Evolutionary conservation across 441 rosid species (phyloP), one percentile per base, ranked within the genome.

Genomic region (Populus hybrid): DNA sequence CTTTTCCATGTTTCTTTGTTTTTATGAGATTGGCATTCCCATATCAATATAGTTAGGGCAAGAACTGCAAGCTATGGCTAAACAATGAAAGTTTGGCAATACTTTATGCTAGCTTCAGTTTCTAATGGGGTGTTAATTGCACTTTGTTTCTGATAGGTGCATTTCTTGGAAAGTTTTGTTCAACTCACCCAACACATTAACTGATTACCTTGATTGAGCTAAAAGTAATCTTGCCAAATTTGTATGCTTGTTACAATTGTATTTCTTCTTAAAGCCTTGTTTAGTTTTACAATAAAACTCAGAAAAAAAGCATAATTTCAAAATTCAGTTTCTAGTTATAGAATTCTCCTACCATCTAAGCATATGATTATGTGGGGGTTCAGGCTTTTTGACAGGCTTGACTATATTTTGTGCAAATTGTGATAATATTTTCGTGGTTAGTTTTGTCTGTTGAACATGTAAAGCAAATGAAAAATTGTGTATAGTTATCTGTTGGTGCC

Each of bases 1-100:
- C 42, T 59, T 67, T 42, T 65, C 23, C 50, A 24, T 34, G 65
- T 72, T 50, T 75, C 32, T 53, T 66, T 71, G 53, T 70, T 66
- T 71, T 72, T 9, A 8, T 28, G 66, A 67, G 63, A 72, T 40
- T 69, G 30, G 35, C 38, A 23, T 23, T 19, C 30, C 6, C n/a
- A 73, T 19, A 68, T 40, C 42, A 21, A 36, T 21, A 71, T 67
- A 24, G n/a, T 71, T 53, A 21, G 7, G 11, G 24, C 71, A 16
- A 70, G 76, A 16, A 70, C 24, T 50, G 42, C 2, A 26, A 69
- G 67, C 26, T 28, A 46, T 21, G 26, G 23, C 61, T 36, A 19
- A 59, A 10, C 69, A 38, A 34, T 7, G 14, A 24, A 40, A 16
- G 5, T 63, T 71, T 35, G 30, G 2, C 30, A 36, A 19, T 28